phyloP scores from a whole-genome alignment of 768 basidiomycete species.

The Naganishia vaughanmartiniae region DNA sequence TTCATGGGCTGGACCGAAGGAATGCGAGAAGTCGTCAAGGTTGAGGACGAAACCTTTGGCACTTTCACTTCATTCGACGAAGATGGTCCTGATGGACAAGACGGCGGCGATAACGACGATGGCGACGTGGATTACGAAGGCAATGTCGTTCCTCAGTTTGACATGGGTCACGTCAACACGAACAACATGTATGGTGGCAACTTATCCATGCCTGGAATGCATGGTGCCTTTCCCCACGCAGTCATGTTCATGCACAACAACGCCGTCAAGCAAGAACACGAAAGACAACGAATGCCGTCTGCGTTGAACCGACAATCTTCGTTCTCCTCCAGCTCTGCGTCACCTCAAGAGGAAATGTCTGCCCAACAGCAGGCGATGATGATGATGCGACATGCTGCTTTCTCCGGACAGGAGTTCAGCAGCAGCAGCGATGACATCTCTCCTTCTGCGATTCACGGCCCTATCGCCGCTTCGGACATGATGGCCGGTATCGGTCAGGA shows the following conservation, averaged over 20 bases:
- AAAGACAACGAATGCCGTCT: conserved; percentile 33
- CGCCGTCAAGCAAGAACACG: conserved; percentile 40
- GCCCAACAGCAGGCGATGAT: conserved; percentile 14
- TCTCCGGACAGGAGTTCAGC: not conserved
- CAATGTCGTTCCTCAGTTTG: conserved; percentile 18
- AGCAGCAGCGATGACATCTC: not conserved
- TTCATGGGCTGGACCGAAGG: conserved; percentile 42
- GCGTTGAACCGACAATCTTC: conserved; percentile 24
- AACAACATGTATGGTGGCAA: conserved; percentile 12
- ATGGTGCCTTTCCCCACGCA: conserved; percentile 12
- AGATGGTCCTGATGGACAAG: conserved; percentile 41
- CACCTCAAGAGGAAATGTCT: conserved; percentile 7
- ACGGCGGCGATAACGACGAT: conserved; percentile 30
- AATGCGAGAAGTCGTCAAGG: conserved; percentile 45
- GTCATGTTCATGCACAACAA: conserved; percentile 27
- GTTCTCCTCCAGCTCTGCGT: conserved; percentile 8
- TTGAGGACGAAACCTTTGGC: conserved; percentile 50
- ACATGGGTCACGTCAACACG: conserved; percentile 13
- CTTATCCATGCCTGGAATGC: conserved; percentile 5
- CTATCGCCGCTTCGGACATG: conserved; percentile 8
- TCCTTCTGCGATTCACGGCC: conserved; percentile 1
- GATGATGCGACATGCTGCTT: conserved; percentile 9
- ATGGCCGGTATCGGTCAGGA: conserved; percentile 1
- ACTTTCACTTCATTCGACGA: conserved; percentile 41
- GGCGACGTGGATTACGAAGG: conserved; percentile 29